These are phyloP conservation scores for Juncus effusus DNA, from an alignment of 176 grass and related monocot genomes.

Conservation along the genomic window DNA sequence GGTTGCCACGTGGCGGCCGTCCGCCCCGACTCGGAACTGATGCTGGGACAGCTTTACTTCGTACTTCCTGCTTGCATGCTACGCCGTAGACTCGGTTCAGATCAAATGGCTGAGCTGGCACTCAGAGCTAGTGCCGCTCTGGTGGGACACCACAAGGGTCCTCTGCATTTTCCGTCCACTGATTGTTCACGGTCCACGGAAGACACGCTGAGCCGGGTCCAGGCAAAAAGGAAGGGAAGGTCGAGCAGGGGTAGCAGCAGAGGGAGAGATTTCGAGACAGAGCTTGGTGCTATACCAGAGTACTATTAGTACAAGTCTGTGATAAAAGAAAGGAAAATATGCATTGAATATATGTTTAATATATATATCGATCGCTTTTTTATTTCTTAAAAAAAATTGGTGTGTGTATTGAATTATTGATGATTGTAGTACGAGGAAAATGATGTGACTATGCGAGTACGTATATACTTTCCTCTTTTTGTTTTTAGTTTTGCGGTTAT, in stretches of 20 bases:
- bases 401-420: no score
- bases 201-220: not conserved
- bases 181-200: not conserved
- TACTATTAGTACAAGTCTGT: constrained; percentile 16
- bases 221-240: constrained; percentile 29
- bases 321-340: no score
- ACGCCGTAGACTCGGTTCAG: constrained; percentile 47
- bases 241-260: constrained; percentile 40
- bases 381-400: no score
- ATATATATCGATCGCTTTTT: no score
- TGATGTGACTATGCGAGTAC: no score
- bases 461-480: no score
- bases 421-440: no score
- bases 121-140: constrained; percentile 74
- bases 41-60: constrained; percentile 91
- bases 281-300: constrained; percentile 76
- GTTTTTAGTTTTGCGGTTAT: no score
- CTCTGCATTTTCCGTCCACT: constrained; percentile 43
- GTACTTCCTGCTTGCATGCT: constrained; percentile 64
- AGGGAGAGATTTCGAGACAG: constrained; percentile 52
- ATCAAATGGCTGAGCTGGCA: constrained; percentile 83
- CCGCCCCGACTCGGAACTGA: constrained; percentile 43
- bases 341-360: no score
- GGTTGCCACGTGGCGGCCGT: constrained; percentile 41
- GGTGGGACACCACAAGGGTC: constrained; percentile 38